Evolutionary conservation across 148 eudicot species (phyloP).

Genomic region (Rheum nobile): DNA sequence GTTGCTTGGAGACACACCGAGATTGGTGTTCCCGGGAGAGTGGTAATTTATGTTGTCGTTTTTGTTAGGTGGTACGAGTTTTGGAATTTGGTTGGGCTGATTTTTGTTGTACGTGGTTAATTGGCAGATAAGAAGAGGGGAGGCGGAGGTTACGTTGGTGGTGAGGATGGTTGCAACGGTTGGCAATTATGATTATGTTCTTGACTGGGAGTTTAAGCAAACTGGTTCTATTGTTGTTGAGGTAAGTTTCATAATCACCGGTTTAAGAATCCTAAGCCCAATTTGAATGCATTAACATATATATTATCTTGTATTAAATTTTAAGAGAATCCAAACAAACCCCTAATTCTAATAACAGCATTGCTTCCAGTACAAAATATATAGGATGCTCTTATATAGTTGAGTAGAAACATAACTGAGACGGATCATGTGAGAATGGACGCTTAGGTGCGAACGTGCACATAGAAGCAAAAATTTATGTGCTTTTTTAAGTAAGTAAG

Average conservation of each 20-base stretch:
- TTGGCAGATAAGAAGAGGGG: slow-evolving; percentile 55
- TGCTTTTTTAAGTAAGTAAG: no score
- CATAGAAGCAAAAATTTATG: no score
- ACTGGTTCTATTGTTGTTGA: slow-evolving; percentile 65
- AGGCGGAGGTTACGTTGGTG: slow-evolving; percentile 51
- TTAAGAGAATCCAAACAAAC: no score
- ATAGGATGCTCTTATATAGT: no score
- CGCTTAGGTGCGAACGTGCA: no score
- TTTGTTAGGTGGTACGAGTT: not conserved
- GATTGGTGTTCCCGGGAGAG: slow-evolving; percentile 65
- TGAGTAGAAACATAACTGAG: no score
- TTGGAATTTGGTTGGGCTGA: not conserved
- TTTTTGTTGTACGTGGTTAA: not conserved
- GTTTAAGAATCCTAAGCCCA: no score
- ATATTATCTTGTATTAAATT: no score
- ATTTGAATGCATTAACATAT: no score
- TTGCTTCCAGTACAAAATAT: no score
- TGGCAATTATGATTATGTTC: slow-evolving; percentile 81
- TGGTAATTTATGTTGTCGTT: slow-evolving; percentile 21
- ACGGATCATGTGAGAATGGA: no score
- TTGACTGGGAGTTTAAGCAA: slow-evolving; percentile 89
- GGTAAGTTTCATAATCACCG: slow-evolving; percentile 34
- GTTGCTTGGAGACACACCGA: slow-evolving; percentile 83
- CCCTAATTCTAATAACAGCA: no score
- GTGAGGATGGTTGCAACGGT: slow-evolving; percentile 86